Evolutionary conservation across 306 rosid genomes (phyloP).

Genomic region (Gastrolobium bilobum): DNA sequence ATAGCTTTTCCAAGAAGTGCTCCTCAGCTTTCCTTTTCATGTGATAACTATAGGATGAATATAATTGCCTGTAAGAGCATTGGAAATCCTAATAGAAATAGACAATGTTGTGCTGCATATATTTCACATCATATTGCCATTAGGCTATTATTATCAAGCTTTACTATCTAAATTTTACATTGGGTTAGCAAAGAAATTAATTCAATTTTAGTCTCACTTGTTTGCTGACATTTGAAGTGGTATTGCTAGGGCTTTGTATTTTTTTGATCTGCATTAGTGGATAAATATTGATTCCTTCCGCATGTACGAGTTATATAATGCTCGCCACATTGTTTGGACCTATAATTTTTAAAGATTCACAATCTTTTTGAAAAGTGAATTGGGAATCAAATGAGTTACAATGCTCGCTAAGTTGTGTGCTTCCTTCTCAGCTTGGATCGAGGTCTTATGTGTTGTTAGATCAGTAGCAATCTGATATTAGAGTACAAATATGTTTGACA

Average conservation of each 20-base stretch:
- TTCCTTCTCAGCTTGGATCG: slow-evolving; percentile 7
- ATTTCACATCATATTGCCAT: slow-evolving; percentile 7
- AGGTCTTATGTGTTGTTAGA: neutral
- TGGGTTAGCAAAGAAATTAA: slow-evolving; percentile 3
- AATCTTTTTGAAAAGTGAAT: neutral
- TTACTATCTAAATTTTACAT: neutral
- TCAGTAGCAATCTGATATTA: neutral
- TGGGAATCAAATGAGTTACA: neutral
- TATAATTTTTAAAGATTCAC: neutral
- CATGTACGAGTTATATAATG: slow-evolving; percentile 17
- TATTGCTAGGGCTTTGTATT: neutral
- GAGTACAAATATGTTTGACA: neutral
- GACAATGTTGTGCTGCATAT: slow-evolving; percentile 3
- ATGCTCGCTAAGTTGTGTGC: neutral
- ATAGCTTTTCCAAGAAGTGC: slow-evolving; percentile 42
- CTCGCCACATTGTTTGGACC: neutral
- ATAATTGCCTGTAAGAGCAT: slow-evolving; percentile 24
- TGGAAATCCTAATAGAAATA: slow-evolving; percentile 31
- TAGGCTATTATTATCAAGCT: slow-evolving; percentile 7
- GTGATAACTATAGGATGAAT: slow-evolving; percentile 41
- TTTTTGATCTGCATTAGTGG: neutral
- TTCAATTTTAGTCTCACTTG: slow-evolving; percentile 1
- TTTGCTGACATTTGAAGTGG: slow-evolving; percentile 35
- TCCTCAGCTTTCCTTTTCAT: slow-evolving; percentile 26
- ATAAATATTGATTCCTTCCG: slow-evolving; percentile 13